These are phyloP conservation scores for Eutypa lata DNA, from an alignment of 2,329 filamentous ascomycete genomes.

Conservation along the genomic window DNA sequence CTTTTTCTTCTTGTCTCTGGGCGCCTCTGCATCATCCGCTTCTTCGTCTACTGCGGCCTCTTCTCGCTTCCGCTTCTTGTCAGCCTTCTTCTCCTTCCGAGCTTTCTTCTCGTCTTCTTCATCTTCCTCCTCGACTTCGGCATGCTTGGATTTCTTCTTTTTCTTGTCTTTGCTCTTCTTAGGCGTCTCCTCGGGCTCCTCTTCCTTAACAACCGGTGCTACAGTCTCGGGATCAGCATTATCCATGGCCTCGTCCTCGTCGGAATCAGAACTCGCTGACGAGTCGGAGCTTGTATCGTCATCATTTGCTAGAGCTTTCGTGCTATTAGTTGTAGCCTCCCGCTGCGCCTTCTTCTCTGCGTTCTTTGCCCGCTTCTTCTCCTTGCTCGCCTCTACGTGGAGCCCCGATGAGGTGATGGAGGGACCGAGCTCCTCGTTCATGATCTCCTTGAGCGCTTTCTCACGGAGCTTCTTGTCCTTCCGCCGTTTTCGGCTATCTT, in stretches of 20 bases:
- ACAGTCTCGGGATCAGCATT: conserved; percentile 4
- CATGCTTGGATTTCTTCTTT: conserved; percentile 24
- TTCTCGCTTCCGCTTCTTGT: conserved; percentile 21
- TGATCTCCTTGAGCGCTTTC: conserved; percentile 11
- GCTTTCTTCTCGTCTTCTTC: conserved; percentile 12
- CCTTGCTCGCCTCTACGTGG: conserved; percentile 15
- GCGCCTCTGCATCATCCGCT: conserved; percentile 16
- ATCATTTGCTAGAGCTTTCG: conserved; percentile 2
- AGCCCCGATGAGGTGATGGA: conserved; percentile 7
- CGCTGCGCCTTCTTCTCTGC: conserved; percentile 35
- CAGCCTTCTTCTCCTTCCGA: conserved; percentile 19
- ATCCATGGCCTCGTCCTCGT: conserved; percentile 3
- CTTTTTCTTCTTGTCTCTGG: conserved; percentile 22
- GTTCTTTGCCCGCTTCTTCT: conserved; percentile 28
- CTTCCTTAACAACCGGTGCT: conserved; percentile 6
- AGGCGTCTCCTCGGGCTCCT: conserved; percentile 9
- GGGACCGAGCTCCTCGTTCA: conserved; percentile 12
- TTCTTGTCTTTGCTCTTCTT: conserved; percentile 23
- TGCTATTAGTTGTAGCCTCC: conserved; percentile 23
- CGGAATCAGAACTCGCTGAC: not conserved
- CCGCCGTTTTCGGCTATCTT: conserved; percentile 3
- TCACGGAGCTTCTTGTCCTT: conserved; percentile 9
- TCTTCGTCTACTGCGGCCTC: conserved; percentile 9
- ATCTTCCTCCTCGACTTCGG: conserved; percentile 4
- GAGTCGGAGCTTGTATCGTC: conserved; percentile 9